phyloP scores from a whole-genome alignment of 2,329 filamentous ascomycete genomes.

The Teratosphaeria destructans region DNA sequence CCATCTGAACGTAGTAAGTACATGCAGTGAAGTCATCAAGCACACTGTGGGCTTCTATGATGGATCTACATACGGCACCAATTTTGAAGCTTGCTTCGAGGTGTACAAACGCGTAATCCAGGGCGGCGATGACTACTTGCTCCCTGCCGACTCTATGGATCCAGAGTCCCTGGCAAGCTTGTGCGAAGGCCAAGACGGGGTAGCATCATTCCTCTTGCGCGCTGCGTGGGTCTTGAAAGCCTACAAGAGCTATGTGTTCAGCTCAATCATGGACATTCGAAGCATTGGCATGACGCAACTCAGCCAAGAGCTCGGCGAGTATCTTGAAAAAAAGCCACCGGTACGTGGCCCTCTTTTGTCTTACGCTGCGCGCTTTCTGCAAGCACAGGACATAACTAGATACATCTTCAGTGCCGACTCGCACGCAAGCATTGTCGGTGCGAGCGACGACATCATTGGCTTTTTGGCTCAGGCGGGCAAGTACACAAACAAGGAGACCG shows the following conservation, averaged over 20 bases:
- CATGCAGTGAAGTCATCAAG: constrained; percentile 3
- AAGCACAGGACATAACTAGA: constrained; percentile 61
- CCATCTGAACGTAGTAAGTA: constrained; percentile 10
- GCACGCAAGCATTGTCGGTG: constrained; percentile 76
- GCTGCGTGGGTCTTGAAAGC: constrained; percentile 61
- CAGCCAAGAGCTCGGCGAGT: constrained; percentile 56
- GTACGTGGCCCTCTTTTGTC: constrained; percentile 46
- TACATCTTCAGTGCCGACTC: constrained; percentile 87
- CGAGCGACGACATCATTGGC: constrained; percentile 73
- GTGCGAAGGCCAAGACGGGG: constrained; percentile 8
- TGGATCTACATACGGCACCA: background rate
- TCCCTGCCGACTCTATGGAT: constrained; percentile 1
- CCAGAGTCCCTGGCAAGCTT: constrained; percentile 2
- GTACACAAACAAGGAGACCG: constrained; percentile 61
- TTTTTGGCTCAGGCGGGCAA: constrained; percentile 73
- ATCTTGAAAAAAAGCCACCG: background rate
- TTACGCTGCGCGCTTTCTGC: constrained; percentile 59
- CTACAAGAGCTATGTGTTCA: constrained; percentile 62
- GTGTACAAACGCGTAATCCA: constrained; percentile 16
- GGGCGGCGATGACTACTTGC: constrained; percentile 12
- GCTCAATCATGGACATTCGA: constrained; percentile 82
- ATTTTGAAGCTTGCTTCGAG: constrained; percentile 1
- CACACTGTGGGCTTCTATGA: constrained; percentile 1
- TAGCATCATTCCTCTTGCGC: constrained; percentile 39
- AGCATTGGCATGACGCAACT: constrained; percentile 68